These are phyloP conservation scores for Helicocarpus griseus DNA, from an alignment of 2,329 filamentous ascomycete species.

Conservation along the genomic window DNA sequence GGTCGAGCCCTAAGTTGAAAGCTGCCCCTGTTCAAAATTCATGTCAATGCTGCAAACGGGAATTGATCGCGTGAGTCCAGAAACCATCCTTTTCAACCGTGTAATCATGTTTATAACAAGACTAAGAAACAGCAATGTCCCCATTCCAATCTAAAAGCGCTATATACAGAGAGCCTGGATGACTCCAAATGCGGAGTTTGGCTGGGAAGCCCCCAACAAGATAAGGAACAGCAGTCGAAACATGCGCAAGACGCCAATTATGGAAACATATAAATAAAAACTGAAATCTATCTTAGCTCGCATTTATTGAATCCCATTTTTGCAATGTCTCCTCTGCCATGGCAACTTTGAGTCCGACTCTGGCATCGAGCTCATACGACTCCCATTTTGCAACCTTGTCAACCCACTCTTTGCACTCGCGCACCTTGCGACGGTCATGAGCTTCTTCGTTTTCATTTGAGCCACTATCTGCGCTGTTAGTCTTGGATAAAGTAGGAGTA, in stretches of 20 bases:
- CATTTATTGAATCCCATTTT: conserved; percentile 29
- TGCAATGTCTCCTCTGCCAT: conserved; percentile 35
- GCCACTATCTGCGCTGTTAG: conserved; percentile 10
- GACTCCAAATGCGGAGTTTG: neutral
- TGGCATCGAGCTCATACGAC: conserved; percentile 52
- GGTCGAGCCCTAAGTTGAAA: neutral
- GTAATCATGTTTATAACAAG: too few species aligned
- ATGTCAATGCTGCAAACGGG: neutral
- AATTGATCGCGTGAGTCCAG: too few species aligned
- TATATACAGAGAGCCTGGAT: neutral
- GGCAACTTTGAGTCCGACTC: conserved; percentile 42
- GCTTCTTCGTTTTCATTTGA: conserved; percentile 4
- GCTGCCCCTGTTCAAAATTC: neutral
- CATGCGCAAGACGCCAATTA: neutral
- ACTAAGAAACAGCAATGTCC: neutral
- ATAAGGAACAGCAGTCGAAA: neutral
- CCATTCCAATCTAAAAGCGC: neutral
- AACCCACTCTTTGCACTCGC: conserved; percentile 46
- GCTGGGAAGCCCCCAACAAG: neutral
- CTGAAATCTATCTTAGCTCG: neutral
- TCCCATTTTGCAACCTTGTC: conserved; percentile 52
- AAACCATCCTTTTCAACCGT: too few species aligned
- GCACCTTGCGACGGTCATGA: conserved; percentile 33
- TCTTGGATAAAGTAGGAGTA: conserved; percentile 3
- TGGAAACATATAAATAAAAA: neutral